Evolutionary conservation across 805 yeast species (phyloP).

Genomic region (Suhomyces xylopsoci): DNA sequence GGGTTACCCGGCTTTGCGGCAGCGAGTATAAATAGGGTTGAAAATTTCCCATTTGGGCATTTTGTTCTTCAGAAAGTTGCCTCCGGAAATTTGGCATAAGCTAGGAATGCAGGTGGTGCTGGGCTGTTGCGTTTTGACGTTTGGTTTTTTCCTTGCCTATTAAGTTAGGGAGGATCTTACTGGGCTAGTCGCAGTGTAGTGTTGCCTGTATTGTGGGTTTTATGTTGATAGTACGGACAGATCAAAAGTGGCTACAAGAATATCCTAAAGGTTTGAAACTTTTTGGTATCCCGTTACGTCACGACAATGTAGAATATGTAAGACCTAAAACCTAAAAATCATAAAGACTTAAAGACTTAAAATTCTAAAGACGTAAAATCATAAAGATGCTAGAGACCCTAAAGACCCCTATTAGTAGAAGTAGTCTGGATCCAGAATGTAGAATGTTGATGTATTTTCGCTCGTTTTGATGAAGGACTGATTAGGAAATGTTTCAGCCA

Average conservation of each 20-base stretch:
- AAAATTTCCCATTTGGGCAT: not conserved
- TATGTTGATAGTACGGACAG: slow-evolving; percentile 38
- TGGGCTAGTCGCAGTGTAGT: slow-evolving; percentile 8
- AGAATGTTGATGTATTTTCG: too few species aligned
- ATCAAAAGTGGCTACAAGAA: slow-evolving; percentile 39
- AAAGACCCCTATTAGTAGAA: too few species aligned
- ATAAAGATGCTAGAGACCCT: too few species aligned
- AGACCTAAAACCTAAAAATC: too few species aligned
- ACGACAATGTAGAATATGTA: slow-evolving; percentile 22
- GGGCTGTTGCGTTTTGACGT: slow-evolving; percentile 8
- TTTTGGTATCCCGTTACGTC: slow-evolving; percentile 45
- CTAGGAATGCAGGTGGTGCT: slow-evolving; percentile 12
- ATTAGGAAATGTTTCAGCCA: not conserved
- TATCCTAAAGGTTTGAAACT: slow-evolving; percentile 35
- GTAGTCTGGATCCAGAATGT: too few species aligned
- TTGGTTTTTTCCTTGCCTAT: slow-evolving; percentile 32
- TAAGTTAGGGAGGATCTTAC: slow-evolving; percentile 33
- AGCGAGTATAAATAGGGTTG: not conserved
- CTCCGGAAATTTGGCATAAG: slow-evolving; percentile 35
- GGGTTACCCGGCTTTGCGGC: slow-evolving; percentile 16
- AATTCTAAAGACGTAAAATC: too few species aligned
- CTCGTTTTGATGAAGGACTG: too few species aligned
- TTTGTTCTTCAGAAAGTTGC: slow-evolving; percentile 36
- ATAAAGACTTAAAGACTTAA: too few species aligned
- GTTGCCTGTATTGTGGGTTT: slow-evolving; percentile 17